Evolutionary conservation across 129 eudicot genomes (phyloP).

Genomic region (Dittrichia graveolens): DNA sequence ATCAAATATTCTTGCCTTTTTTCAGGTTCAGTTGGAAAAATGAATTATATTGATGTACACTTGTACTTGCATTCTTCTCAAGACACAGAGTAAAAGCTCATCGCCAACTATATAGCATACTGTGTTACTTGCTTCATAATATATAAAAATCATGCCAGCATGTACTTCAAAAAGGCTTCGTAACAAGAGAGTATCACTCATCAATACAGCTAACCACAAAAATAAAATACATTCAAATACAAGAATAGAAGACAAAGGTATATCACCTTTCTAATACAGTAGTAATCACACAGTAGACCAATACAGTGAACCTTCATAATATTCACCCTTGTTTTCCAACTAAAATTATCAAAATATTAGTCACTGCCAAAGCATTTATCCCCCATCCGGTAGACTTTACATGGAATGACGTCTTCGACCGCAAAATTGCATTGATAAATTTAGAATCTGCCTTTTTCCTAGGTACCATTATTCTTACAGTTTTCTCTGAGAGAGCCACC

Average conservation of each 20-base stretch:
- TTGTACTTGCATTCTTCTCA: neutral
- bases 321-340: too few species aligned
- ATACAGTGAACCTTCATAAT: neutral
- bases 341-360: too few species aligned
- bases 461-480: neutral
- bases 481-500: neutral
- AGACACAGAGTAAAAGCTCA: neutral
- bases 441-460: neutral
- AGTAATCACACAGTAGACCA: slow-evolving; percentile 2
- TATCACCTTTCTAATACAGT: neutral
- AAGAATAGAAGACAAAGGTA: neutral
- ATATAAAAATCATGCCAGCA: neutral
- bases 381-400: slow-evolving; percentile 1
- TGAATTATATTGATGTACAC: neutral
- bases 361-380: neutral
- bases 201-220: neutral
- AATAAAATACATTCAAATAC: neutral
- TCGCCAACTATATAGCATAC: neutral
- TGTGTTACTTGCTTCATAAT: neutral
- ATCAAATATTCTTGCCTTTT: neutral
- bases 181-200: neutral
- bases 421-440: neutral
- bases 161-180: neutral
- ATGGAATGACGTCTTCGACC: neutral
- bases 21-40: neutral